These are phyloP conservation scores for Pestalotiopsis sp. DNA, from an alignment of 2,329 filamentous ascomycete species.

Conservation along the genomic window DNA sequence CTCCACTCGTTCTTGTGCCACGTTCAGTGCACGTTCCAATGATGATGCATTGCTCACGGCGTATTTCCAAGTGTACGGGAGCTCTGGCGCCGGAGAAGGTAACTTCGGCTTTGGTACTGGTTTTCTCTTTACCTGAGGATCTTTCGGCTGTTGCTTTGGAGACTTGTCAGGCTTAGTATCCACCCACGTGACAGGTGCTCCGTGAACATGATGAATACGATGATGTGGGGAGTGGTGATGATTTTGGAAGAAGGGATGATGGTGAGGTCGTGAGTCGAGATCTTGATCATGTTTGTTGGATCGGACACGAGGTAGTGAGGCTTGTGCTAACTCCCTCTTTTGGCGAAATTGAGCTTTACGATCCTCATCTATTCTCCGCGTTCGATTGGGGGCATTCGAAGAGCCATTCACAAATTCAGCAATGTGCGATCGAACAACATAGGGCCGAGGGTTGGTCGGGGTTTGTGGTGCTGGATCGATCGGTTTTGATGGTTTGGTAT, in stretches of 20 bases:
- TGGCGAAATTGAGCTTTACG: background rate
- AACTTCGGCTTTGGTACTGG: background rate
- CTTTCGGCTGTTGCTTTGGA: background rate
- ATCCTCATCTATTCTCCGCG: background rate
- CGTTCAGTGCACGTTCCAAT: slow-evolving; percentile 33
- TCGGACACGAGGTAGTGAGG: background rate
- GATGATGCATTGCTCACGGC: slow-evolving; percentile 32
- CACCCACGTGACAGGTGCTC: background rate
- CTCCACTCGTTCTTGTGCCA: slow-evolving; percentile 29
- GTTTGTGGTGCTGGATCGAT: background rate
- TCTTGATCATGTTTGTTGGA: background rate
- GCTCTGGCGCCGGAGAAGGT: slow-evolving; percentile 17
- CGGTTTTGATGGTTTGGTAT: background rate
- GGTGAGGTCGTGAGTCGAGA: background rate
- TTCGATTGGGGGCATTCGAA: background rate
- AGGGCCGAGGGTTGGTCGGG: background rate
- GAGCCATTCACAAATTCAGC: slow-evolving; percentile 1
- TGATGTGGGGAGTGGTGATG: background rate
- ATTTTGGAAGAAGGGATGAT: background rate
- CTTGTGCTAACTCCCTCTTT: background rate
- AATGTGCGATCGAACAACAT: slow-evolving; percentile 3
- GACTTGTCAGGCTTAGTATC: background rate
- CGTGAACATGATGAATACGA: slow-evolving; percentile 1
- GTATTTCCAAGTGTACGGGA: slow-evolving; percentile 33
- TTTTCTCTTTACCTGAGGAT: background rate